Evolutionary conservation across 441 rosid genomes (phyloP).

Genomic region (Pelargonium myrrhifolium): DNA sequence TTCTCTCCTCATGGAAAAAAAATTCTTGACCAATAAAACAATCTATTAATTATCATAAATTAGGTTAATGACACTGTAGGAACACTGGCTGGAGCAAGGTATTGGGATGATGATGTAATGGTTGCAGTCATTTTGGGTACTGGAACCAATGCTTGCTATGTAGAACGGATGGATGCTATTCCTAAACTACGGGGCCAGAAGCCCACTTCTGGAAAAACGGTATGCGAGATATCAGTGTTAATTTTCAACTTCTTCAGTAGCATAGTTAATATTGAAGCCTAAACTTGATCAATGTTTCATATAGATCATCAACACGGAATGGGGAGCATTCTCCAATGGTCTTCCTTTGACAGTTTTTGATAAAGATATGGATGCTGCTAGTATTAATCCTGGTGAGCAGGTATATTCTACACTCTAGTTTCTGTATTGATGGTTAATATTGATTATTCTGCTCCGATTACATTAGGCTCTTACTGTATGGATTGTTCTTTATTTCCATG

Average conservation of each 20-base stretch:
- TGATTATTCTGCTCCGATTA: background rate
- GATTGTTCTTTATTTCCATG: conserved; percentile 19
- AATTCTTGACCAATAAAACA: conserved; percentile 4
- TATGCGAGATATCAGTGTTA: conserved; percentile 16
- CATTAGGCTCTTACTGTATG: background rate
- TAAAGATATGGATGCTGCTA: conserved; percentile 66
- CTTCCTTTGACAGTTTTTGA: conserved; percentile 68
- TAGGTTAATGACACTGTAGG: conserved; percentile 84
- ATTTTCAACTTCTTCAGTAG: background rate
- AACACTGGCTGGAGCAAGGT: conserved; percentile 76
- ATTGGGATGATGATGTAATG: conserved; percentile 82
- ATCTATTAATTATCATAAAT: conserved; percentile 4
- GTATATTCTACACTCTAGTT: conserved; percentile 24
- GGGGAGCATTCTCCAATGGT: conserved; percentile 80
- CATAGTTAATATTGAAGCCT: conserved; percentile 3
- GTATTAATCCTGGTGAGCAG: conserved; percentile 86
- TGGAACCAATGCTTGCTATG: conserved; percentile 90
- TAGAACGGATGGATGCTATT: conserved; percentile 55
- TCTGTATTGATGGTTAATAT: background rate
- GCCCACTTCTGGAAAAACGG: conserved; percentile 47
- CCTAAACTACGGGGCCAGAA: conserved; percentile 44
- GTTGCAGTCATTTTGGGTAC: conserved; percentile 90
- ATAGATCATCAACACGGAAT: conserved; percentile 76
- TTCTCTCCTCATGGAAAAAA: background rate
- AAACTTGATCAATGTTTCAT: conserved; percentile 3